Evolutionary conservation across 2,329 filamentous ascomycete species (phyloP).

Genomic region (Sporothrix euskadiensis): DNA sequence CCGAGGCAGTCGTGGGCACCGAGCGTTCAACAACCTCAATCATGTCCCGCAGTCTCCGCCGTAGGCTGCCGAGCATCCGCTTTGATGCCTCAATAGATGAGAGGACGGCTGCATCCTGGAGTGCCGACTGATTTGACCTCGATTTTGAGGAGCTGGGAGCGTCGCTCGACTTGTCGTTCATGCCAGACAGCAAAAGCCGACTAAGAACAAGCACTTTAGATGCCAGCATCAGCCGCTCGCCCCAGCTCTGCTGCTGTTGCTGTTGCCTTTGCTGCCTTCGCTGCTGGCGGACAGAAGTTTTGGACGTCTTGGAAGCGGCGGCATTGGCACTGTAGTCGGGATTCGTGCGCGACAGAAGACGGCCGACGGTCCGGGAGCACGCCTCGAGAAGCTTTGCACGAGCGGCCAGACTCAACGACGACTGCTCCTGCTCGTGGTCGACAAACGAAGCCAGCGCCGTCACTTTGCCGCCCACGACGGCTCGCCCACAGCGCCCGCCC

Average conservation of each 20-base stretch:
- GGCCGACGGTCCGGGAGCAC: slow-evolving; percentile 52
- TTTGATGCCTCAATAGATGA: slow-evolving; percentile 59
- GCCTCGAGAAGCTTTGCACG: slow-evolving; percentile 53
- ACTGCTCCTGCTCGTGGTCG: slow-evolving; percentile 34
- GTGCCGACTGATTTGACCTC: not conserved
- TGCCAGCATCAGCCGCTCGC: slow-evolving; percentile 56
- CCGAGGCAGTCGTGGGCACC: slow-evolving; percentile 10
- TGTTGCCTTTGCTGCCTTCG: slow-evolving; percentile 39
- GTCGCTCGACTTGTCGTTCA: slow-evolving; percentile 48
- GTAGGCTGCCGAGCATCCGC: slow-evolving; percentile 62
- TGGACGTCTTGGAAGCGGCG: not conserved
- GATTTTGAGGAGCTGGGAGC: not conserved
- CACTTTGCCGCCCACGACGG: slow-evolving; percentile 66
- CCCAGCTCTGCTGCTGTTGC: slow-evolving; percentile 43
- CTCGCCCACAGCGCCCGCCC: slow-evolving; percentile 74
- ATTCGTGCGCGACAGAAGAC: slow-evolving; percentile 43
- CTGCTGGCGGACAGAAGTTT: not conserved
- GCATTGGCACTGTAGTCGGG: not conserved
- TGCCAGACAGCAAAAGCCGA: slow-evolving; percentile 71
- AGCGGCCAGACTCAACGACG: slow-evolving; percentile 42
- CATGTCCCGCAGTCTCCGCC: slow-evolving; percentile 64
- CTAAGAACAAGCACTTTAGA: slow-evolving; percentile 76
- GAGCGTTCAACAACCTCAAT: slow-evolving; percentile 55
- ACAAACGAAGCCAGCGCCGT: slow-evolving; percentile 55
- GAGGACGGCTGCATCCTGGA: slow-evolving; percentile 39